Conservation (phyloP, 2,329 filamentous ascomycete species). For the Exophiala alcalophila region DNA sequence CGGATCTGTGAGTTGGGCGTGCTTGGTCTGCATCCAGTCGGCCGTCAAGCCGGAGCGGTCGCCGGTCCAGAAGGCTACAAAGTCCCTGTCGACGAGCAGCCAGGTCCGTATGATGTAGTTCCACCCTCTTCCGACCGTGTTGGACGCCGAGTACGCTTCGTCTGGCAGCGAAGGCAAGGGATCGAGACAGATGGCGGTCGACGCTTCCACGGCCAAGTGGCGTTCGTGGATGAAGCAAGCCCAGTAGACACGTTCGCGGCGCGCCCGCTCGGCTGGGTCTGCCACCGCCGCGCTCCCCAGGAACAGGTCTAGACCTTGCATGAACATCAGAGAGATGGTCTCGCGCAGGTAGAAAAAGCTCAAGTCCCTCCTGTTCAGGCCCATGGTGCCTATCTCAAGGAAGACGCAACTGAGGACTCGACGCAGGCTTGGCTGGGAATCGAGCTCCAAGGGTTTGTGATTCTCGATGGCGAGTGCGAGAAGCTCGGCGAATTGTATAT, state of each 20-base stretch:
- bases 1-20: slow-evolving; percentile 43
- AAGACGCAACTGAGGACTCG: slow-evolving; percentile 40
- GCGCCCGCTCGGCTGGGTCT: slow-evolving; percentile 39
- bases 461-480: slow-evolving; percentile 37
- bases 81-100: slow-evolving; percentile 44
- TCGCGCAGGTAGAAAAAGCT: slow-evolving; percentile 41
- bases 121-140: slow-evolving; percentile 39
- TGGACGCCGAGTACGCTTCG: slow-evolving; percentile 34
- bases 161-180: slow-evolving; percentile 39
- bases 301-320: slow-evolving; percentile 34
- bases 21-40: slow-evolving; percentile 48
- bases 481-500: slow-evolving; percentile 32
- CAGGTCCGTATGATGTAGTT: slow-evolving; percentile 44
- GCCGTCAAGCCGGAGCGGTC: slow-evolving; percentile 39
- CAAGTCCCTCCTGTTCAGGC: background rate
- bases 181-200: slow-evolving; percentile 47
- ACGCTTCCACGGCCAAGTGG: slow-evolving; percentile 35
- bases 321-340: slow-evolving; percentile 47
- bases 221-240: slow-evolving; percentile 57
- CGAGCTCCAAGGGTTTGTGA: slow-evolving; percentile 39
- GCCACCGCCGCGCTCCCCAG: slow-evolving; percentile 33
- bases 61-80: slow-evolving; percentile 46
- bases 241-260: slow-evolving; percentile 54
- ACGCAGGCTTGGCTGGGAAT: slow-evolving; percentile 44
- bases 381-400: background rate